Conservation (phyloP, 139 green algal genomes). For the Chlorella sorokiniana region DNA sequence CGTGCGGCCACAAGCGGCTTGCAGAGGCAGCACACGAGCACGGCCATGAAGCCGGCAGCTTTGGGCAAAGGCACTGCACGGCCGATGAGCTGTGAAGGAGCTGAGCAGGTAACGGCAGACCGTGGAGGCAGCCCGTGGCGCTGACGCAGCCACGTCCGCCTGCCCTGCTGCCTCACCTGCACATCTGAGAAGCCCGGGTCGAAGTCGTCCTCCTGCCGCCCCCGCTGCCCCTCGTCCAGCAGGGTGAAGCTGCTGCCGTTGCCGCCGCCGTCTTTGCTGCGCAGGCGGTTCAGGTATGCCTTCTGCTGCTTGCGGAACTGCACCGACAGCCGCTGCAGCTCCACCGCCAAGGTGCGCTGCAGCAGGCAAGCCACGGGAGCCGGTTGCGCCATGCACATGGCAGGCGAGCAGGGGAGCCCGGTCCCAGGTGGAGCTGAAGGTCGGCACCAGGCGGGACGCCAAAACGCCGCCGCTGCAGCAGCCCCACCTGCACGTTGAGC, state of each 20-base stretch:
- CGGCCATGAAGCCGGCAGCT: too few relatives aligned
- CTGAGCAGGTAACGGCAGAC: too few relatives aligned
- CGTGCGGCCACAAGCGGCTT: not conserved
- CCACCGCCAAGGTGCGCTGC: constrained; percentile 83
- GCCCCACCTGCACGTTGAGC: constrained; percentile 25
- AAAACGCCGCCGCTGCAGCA: too few relatives aligned
- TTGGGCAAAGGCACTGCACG: too few relatives aligned
- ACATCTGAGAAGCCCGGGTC: constrained; percentile 85
- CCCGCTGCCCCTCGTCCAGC: constrained; percentile 34
- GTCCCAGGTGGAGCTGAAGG: not conserved
- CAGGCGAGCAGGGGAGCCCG: not conserved
- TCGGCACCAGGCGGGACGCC: not conserved
- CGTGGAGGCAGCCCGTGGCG: not conserved
- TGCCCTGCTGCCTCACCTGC: constrained; percentile 52
- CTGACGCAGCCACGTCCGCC: not conserved
- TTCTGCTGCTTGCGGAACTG: constrained; percentile 91
- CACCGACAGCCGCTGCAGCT: constrained; percentile 82
- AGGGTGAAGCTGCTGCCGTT: constrained; percentile 36
- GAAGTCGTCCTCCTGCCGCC: constrained; percentile 39
- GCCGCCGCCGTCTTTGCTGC: constrained; percentile 71
- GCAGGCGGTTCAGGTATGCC: constrained; percentile 81
- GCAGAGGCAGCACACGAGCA: not conserved
- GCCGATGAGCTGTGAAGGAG: too few relatives aligned
- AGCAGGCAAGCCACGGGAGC: constrained; percentile 43
- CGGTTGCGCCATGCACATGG: too few relatives aligned